These are phyloP conservation scores for Ophiocordyceps camponoti-saundersi DNA, from an alignment of 2,329 filamentous ascomycete genomes.

Conservation along the genomic window DNA sequence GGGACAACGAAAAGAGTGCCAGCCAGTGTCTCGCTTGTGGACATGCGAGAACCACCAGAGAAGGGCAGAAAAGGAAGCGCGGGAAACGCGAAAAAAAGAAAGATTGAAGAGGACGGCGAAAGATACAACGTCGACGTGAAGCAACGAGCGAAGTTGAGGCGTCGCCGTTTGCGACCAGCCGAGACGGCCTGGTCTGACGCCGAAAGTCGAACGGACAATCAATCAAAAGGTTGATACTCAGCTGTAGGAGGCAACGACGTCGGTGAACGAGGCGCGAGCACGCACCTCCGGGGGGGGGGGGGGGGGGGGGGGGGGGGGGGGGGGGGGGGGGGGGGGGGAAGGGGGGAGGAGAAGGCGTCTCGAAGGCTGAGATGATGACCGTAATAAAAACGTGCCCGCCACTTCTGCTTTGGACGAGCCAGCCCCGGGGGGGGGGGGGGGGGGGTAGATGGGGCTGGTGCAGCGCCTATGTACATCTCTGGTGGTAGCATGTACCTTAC, in stretches of 20 bases:
- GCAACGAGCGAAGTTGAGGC: constrained; percentile 1
- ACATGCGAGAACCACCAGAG: background rate
- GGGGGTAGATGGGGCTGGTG: constrained; percentile 15
- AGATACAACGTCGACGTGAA: constrained; percentile 1
- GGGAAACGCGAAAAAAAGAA: constrained; percentile 1
- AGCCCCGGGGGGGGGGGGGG: constrained; percentile 4
- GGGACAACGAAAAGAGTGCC: constrained; percentile 4
- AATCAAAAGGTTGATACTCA: background rate
- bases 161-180: constrained; percentile 4
- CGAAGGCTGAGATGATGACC: constrained; percentile 32
- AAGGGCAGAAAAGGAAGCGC: constrained; percentile 1
- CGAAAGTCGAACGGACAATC: constrained; percentile 1
- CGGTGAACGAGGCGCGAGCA: constrained; percentile 1
- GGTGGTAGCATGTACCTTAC: background rate
- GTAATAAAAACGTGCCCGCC: constrained; percentile 22
- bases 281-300: background rate
- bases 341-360: constrained; percentile 17
- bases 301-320: constrained; percentile 6
- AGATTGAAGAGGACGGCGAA: constrained; percentile 1
- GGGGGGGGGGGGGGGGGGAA: constrained; percentile 10
- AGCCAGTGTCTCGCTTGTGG: background rate
- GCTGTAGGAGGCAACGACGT: constrained; percentile 4
- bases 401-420: constrained; percentile 1
- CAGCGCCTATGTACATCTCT: too few relatives aligned
- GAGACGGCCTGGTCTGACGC: background rate